These are phyloP conservation scores for Sanghuangporus baumii DNA, from an alignment of 1,284 basidiomycete species.

Conservation along the genomic window DNA sequence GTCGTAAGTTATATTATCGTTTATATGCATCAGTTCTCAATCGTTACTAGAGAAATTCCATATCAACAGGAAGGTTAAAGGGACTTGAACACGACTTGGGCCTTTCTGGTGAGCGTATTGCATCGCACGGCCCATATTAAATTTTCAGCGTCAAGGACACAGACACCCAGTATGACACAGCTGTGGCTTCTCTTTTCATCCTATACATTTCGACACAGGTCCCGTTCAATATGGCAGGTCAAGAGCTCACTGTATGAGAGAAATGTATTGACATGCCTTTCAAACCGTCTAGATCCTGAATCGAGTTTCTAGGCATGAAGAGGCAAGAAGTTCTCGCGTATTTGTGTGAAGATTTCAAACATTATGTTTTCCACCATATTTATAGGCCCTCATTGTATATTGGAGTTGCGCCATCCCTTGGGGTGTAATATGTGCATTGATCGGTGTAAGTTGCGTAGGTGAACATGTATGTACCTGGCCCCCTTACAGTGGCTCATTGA, in stretches of 20 bases:
- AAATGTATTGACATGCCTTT: no score
- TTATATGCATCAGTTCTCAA: neutral
- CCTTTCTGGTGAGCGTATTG: constrained; percentile 35
- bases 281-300: constrained; percentile 39
- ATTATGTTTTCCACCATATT: neutral
- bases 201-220: constrained; percentile 59
- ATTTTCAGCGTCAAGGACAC: constrained; percentile 20
- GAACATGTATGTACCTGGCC: no score
- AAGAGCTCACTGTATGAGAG: neutral
- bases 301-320: constrained; percentile 40
- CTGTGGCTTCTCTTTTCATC: constrained; percentile 54
- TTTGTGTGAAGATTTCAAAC: no score
- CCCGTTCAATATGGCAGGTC: constrained; percentile 55
- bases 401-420: constrained; percentile 23
- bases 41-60: constrained; percentile 43
- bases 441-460: constrained; percentile 13
- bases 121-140: neutral
- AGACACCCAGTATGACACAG: constrained; percentile 53
- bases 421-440: constrained; percentile 23
- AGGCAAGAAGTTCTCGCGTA: neutral
- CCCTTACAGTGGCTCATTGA: neutral
- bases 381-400: constrained; percentile 24
- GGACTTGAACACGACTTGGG: constrained; percentile 54
- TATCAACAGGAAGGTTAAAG: constrained; percentile 54
- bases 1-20: constrained; percentile 36